Conservation (phyloP, 495 filamentous ascomycete genomes). For the Astrocystis sublimbata region DNA sequence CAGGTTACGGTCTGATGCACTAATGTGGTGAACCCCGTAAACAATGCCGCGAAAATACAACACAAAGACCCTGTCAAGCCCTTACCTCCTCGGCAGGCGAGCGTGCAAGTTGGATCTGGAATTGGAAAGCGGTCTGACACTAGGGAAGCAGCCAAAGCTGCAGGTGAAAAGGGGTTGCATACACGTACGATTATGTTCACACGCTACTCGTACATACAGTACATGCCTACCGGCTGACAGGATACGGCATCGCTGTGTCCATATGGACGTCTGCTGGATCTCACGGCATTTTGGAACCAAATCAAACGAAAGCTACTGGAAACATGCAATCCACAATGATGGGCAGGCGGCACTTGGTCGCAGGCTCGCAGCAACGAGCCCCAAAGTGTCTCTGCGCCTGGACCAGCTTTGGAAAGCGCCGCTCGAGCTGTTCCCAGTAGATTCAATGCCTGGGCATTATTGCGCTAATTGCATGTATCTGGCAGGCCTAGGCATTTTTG, state of each 20-base stretch:
- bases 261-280: conserved; percentile 14
- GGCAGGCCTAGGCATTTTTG: too few species aligned
- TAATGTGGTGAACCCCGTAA: background rate
- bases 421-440: too few species aligned
- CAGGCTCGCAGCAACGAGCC: conserved; percentile 36
- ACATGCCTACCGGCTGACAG: too few species aligned
- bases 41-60: background rate
- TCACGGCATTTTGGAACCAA: conserved; percentile 30
- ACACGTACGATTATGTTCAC: background rate
- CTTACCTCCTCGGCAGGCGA: background rate
- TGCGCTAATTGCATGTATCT: too few species aligned
- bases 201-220: background rate
- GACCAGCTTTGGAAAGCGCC: background rate
- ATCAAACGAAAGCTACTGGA: conserved; percentile 39
- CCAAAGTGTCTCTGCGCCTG: conserved; percentile 16
- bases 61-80: conserved; percentile 11
- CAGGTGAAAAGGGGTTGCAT: conserved; percentile 22
- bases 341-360: conserved; percentile 25
- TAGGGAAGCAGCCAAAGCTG: conserved; percentile 1
- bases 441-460: too few species aligned
- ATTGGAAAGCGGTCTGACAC: conserved; percentile 30
- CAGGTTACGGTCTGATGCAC: too few species aligned
- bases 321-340: conserved; percentile 25
- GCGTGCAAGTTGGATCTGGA: conserved; percentile 23
- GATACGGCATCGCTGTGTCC: too few species aligned